phyloP scores from a whole-genome alignment of 768 basidiomycete genomes.

The Arthromyces matolae region DNA sequence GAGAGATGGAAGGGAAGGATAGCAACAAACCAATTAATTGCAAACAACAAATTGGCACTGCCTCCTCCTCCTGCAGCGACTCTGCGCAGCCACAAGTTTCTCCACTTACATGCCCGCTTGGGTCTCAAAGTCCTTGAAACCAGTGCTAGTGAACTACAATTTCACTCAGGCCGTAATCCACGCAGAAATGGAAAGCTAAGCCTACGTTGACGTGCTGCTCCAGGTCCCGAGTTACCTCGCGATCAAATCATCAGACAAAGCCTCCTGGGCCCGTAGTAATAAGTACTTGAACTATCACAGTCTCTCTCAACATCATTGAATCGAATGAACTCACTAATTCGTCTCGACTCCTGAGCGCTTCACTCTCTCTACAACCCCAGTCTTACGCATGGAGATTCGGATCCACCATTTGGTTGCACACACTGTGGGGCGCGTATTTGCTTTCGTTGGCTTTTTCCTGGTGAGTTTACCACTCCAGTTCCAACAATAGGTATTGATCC shows the following conservation, averaged over 20 bases:
- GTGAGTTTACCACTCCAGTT: conserved; percentile 20
- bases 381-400: conserved; percentile 5
- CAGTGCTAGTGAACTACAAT: too few relatives aligned
- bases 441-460: conserved; percentile 31
- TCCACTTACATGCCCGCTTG: too few relatives aligned
- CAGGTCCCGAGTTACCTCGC: not conserved
- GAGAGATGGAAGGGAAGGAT: not conserved
- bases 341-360: too few relatives aligned
- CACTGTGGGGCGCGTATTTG: conserved; percentile 30
- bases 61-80: too few relatives aligned
- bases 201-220: not conserved
- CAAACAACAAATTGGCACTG: too few relatives aligned
- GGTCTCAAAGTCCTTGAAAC: too few relatives aligned
- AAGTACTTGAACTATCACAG: too few relatives aligned
- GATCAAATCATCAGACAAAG: not conserved
- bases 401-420: conserved; percentile 25
- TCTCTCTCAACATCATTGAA: not conserved
- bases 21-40: not conserved
- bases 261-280: too few relatives aligned
- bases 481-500: not conserved
- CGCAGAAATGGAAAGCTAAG: not conserved
- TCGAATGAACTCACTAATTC: conserved; percentile 4
- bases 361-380: too few relatives aligned
- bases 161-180: too few relatives aligned
- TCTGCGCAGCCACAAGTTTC: too few relatives aligned